Base-by-base conservation (phyloP, 2,329 filamentous ascomycete species). In the Paraconiothyrium brasiliense region DNA sequence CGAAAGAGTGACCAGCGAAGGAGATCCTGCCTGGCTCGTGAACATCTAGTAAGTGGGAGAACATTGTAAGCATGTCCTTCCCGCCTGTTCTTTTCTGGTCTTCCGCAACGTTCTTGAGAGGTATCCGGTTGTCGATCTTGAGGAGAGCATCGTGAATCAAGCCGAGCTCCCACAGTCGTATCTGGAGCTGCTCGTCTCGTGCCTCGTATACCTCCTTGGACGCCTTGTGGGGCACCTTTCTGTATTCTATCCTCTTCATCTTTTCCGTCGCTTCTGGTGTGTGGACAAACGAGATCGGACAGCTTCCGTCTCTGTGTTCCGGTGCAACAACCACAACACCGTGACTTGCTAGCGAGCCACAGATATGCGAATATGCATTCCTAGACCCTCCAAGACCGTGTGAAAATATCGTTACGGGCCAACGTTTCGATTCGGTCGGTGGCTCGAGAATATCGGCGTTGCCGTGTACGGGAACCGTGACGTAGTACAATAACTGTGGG, bases 401-500 rank as follows among this genome's bases (percentile, higher is more conserved):
- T 1, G 92, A 95, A 79, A 97, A 96, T 64, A 97, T 83, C 82
- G 93, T 89, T 0, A 92, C 90, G 0, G 93, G 92, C 90, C 92
- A 95, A 80, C 87, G 82, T 59, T 83, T 80, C 61, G 61, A 87
- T 72, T 61, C 82, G 62, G 73, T 81, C 1, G 78, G 76, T 24
- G 82, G 76, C 35, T 79, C 73, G 41, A 89, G 84, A 8, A 94
- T 78, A 6, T 84, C 82, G 11, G 91, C 91, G 74, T 93, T 92
- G 68, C 91, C 89, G 67, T 88, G 84, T 30, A 87, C 90, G 6
- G 91, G 91, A 30, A 94, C 90, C 1, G 88, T 85, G 50, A 91
- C 87, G 74, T 90, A 92, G 75, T 92, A 87, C 1, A 94, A 83
- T 41, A 93, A 85, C 64, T 91, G 85, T 1, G 91, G 90, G 11